Percentiles rank a stretch among this genome's conserved stretches.
Evolutionary conservation across 2,329 filamentous ascomycete species (phyloP).

Genomic region (Calonectria hongkongensis): DNA sequence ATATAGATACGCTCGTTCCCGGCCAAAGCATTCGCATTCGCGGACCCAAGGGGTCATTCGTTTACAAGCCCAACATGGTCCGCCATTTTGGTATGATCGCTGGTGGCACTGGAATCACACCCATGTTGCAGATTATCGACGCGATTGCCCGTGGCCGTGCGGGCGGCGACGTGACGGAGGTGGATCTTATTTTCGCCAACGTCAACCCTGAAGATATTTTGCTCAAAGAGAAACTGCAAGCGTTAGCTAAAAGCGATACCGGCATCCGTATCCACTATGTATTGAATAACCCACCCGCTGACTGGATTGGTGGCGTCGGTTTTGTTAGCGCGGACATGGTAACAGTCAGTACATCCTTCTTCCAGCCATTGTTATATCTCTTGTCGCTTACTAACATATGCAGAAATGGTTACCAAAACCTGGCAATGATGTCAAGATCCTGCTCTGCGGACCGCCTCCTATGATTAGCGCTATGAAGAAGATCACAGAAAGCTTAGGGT

Average conservation of each 20-base stretch:
- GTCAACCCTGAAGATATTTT: constrained; percentile 93
- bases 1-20: constrained; percentile 86
- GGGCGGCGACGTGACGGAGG: constrained; percentile 86
- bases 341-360: constrained; percentile 72
- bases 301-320: constrained; percentile 92
- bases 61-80: constrained; percentile 96
- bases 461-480: constrained; percentile 99
- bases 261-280: constrained; percentile 94
- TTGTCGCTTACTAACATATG: neutral
- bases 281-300: constrained; percentile 90
- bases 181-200: constrained; percentile 96
- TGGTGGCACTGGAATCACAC: constrained; percentile 82
- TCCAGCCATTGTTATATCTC: neutral
- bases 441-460: constrained; percentile 94
- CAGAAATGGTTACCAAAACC: constrained; percentile 87
- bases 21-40: constrained; percentile 91
- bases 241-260: constrained; percentile 82
- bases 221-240: constrained; percentile 90
- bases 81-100: constrained; percentile 86
- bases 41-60: constrained; percentile 96
- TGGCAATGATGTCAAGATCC: constrained; percentile 89
- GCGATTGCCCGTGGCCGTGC: constrained; percentile 88
- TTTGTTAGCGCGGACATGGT: constrained; percentile 97
- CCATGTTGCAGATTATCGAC: constrained; percentile 95
- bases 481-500: constrained; percentile 89